Evolutionary conservation across 208 protist genomes (phyloP).

Genomic region (Crithidia brevicula): DNA sequence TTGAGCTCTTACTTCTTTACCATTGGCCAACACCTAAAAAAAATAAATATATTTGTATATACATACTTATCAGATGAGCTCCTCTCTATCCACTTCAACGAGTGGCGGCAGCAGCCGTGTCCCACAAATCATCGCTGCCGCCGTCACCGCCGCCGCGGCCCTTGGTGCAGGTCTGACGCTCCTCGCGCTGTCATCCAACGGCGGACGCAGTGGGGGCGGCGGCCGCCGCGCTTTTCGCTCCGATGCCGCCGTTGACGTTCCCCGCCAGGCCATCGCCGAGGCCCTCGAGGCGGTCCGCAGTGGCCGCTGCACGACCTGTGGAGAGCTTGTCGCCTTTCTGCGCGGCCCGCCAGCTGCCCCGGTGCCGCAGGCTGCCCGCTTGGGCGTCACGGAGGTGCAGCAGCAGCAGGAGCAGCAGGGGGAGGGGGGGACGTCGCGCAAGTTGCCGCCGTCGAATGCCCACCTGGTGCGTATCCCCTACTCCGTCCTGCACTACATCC

Average conservation of each 20-base stretch:
- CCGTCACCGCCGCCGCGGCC: constrained; percentile 28
- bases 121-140: constrained; percentile 23
- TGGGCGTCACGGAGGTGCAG: constrained; percentile 7
- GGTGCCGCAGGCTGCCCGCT: constrained; percentile 10
- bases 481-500: constrained; percentile 47
- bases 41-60: not conserved
- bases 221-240: constrained; percentile 26
- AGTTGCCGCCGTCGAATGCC: constrained; percentile 41
- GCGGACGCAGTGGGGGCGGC: constrained; percentile 13
- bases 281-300: constrained; percentile 44
- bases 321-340: constrained; percentile 59
- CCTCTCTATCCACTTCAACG: not conserved
- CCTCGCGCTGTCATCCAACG: not conserved
- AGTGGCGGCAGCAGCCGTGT: not conserved
- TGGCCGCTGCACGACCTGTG: constrained; percentile 42
- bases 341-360: constrained; percentile 38
- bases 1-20: too few relatives aligned
- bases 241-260: constrained; percentile 28
- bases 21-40: not conserved
- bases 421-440: constrained; percentile 1
- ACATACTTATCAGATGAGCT: too few relatives aligned
- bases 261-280: constrained; percentile 42
- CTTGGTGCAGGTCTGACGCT: constrained; percentile 20
- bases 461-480: constrained; percentile 38
- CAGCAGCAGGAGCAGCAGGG: not conserved